Percentiles rank a stretch among this genome's conserved stretches.
Evolutionary conservation across 306 rosid species (phyloP).

Genomic region (Gynostemma pentaphyllum): DNA sequence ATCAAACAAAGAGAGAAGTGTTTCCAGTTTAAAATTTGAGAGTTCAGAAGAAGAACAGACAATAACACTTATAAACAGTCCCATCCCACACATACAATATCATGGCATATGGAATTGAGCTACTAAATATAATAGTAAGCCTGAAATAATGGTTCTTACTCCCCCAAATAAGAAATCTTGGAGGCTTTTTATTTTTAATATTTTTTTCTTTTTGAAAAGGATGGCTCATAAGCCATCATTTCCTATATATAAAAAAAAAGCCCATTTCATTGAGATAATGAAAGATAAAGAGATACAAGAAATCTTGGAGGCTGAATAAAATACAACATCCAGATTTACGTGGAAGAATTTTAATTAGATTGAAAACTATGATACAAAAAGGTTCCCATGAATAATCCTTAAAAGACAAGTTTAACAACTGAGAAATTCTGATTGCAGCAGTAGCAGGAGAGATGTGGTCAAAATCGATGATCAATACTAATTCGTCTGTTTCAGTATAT

Average conservation of each 20-base stretch:
- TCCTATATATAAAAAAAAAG: too few relatives aligned
- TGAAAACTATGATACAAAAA: not conserved
- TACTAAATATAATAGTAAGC: not conserved
- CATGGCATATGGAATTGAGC: not conserved
- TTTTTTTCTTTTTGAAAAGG: too few relatives aligned
- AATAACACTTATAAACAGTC: not conserved
- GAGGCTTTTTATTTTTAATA: too few relatives aligned
- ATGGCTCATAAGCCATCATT: too few relatives aligned
- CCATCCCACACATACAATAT: not conserved
- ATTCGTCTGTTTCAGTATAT: not conserved
- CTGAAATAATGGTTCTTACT: not conserved
- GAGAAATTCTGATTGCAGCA: not conserved
- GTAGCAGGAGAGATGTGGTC: not conserved
- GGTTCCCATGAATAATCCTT: slow-evolving; percentile 1
- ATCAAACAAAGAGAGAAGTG: not conserved
- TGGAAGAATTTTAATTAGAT: not conserved
- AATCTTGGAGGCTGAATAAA: not conserved
- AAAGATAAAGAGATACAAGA: too few relatives aligned
- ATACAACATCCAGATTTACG: not conserved
- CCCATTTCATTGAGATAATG: too few relatives aligned
- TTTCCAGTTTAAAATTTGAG: not conserved
- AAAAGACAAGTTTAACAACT: not conserved
- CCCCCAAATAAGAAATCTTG: not conserved
- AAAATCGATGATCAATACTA: not conserved
- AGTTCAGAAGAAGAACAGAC: not conserved